phyloP scores from a whole-genome alignment of 75 land plant genomes.

The Selaginella tamariscina region DNA sequence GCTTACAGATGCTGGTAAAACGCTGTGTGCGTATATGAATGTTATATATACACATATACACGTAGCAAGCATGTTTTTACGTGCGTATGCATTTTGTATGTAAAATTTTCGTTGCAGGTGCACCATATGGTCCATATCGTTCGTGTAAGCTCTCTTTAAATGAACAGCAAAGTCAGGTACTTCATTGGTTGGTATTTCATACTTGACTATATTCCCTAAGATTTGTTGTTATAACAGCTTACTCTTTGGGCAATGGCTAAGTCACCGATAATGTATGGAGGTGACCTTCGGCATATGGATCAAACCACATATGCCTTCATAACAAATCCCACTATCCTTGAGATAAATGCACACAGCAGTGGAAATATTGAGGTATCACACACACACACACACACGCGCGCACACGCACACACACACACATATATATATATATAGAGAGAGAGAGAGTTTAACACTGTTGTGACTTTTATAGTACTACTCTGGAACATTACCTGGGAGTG shows the following conservation, averaged over 20 bases:
- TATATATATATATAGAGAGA: no score
- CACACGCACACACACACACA: no score
- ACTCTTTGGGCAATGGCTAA: conserved; percentile 21
- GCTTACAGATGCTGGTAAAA: neutral
- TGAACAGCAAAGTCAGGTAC: neutral
- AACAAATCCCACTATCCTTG: conserved; percentile 16
- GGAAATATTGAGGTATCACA: conserved; percentile 15
- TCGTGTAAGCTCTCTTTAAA: neutral
- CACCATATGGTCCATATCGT: conserved; percentile 7
- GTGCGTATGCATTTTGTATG: neutral
- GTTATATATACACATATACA: neutral
- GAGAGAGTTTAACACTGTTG: no score
- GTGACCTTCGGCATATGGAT: conserved; percentile 16
- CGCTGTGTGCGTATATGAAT: neutral
- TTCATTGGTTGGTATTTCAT: neutral
- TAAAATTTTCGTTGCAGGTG: neutral
- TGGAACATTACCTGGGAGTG: neutral
- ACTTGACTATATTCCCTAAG: neutral
- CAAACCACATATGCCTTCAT: conserved; percentile 3
- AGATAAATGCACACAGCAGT: conserved; percentile 11
- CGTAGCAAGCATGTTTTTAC: neutral
- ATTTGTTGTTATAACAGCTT: neutral
- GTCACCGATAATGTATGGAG: conserved; percentile 17
- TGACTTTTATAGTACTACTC: neutral
- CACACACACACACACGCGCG: no score